These are phyloP conservation scores for Afroboletus lepidellus DNA, from an alignment of 1,284 basidiomycete species.

Conservation along the genomic window DNA sequence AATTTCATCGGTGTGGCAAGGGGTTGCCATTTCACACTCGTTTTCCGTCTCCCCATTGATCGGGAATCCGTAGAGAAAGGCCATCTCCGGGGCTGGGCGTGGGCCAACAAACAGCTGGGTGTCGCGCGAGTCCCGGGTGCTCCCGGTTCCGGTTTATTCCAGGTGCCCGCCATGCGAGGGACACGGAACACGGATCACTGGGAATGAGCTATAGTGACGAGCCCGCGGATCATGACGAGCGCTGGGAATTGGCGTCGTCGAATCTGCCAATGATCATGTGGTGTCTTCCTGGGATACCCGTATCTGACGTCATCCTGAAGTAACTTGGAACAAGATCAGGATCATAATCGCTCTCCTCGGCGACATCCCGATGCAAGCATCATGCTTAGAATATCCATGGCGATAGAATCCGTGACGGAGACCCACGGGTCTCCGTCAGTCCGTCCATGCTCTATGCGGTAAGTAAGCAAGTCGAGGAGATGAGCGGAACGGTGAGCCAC, in stretches of 20 bases:
- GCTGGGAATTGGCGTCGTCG: not conserved
- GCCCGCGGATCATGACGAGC: not conserved
- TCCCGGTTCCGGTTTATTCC: not conserved
- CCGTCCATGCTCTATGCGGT: not conserved
- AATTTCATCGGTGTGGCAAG: slow-evolving; percentile 20
- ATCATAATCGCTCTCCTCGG: not conserved
- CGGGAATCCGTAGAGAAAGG: not conserved
- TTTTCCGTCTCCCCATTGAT: not conserved
- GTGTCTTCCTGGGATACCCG: not conserved
- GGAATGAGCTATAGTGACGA: not conserved
- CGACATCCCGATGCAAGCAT: not conserved
- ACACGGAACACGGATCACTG: not conserved
- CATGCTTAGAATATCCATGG: not conserved
- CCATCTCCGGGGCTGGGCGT: not conserved
- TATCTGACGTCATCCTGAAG: not conserved
- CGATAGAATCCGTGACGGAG: not conserved
- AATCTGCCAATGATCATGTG: no score
- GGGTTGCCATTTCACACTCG: slow-evolving; percentile 16
- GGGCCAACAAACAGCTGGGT: not conserved
- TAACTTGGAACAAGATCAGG: not conserved
- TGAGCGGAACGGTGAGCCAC: not conserved
- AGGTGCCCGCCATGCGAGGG: not conserved
- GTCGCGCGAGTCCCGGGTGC: not conserved
- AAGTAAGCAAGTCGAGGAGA: not conserved
- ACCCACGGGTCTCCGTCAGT: not conserved